Evolutionary conservation across 306 rosid genomes (phyloP).

Genomic region (Myrica gale): DNA sequence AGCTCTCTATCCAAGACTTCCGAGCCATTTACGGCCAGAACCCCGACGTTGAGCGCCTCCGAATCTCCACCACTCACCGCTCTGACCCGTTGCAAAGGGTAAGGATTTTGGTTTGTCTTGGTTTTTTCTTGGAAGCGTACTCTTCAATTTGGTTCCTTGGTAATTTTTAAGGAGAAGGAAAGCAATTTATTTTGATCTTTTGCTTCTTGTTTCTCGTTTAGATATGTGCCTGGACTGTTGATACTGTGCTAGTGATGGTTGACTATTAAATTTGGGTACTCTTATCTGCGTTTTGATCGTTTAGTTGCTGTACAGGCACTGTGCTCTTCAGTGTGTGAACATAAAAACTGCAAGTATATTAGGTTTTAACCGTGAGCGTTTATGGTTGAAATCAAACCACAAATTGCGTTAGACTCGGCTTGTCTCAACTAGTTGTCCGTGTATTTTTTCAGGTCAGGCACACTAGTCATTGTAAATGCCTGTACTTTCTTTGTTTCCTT

Average conservation of each 20-base stretch:
- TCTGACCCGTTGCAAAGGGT: conserved; percentile 70
- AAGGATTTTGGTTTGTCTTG: background rate
- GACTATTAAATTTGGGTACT: background rate
- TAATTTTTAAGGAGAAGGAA: background rate
- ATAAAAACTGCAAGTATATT: background rate
- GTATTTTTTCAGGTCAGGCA: background rate
- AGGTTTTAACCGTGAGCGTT: background rate
- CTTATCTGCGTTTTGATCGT: background rate
- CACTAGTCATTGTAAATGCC: background rate
- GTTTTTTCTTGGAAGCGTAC: background rate
- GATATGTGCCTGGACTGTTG: background rate
- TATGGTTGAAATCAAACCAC: background rate
- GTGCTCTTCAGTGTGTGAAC: background rate
- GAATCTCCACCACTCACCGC: conserved; percentile 53
- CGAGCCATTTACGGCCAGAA: conserved; percentile 47
- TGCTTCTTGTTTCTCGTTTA: background rate
- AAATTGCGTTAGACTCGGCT: background rate
- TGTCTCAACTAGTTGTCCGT: background rate
- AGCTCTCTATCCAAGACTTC: conserved; percentile 61
- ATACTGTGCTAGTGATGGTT: background rate
- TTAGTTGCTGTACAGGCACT: background rate
- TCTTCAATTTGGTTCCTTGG: background rate
- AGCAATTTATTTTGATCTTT: background rate
- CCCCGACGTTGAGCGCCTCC: conserved; percentile 71
- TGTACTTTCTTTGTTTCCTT: conserved; percentile 1